A percentile compares a stretch with the other conserved stretches of the same genome.
These are phyloP conservation scores for Bacidia rubella DNA, from an alignment of 495 filamentous ascomycete species.

Conservation along the genomic window DNA sequence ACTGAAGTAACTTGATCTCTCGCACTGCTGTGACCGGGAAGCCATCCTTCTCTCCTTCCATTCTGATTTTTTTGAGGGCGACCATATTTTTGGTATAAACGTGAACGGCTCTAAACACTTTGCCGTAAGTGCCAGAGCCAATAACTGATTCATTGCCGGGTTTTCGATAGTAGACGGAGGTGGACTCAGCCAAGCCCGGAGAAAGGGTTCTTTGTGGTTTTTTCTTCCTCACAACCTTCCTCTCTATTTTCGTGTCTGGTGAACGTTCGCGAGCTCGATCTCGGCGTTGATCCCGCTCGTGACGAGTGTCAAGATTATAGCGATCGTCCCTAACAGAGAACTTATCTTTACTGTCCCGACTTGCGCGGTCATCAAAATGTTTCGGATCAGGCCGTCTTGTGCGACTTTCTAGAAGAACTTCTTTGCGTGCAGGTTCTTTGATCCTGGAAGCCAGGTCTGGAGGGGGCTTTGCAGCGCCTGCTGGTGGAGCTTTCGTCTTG, in stretches of 20 bases:
- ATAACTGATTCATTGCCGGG: slow-evolving; percentile 91
- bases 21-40: slow-evolving; percentile 95
- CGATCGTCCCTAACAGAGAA: slow-evolving; percentile 28
- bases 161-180: slow-evolving; percentile 82
- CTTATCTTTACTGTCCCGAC: slow-evolving; percentile 27
- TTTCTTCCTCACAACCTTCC: slow-evolving; percentile 51
- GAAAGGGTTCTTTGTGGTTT: slow-evolving; percentile 60
- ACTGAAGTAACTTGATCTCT: slow-evolving; percentile 92
- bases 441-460: slow-evolving; percentile 57
- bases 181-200: slow-evolving; percentile 57
- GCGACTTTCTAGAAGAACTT: slow-evolving; percentile 20
- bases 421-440: slow-evolving; percentile 34
- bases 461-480: slow-evolving; percentile 49
- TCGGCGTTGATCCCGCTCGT: slow-evolving; percentile 15
- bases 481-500: slow-evolving; percentile 53
- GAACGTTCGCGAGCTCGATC: slow-evolving; percentile 18
- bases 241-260: slow-evolving; percentile 43
- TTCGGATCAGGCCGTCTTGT: slow-evolving; percentile 25
- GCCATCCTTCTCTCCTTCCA: slow-evolving; percentile 95
- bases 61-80: slow-evolving; percentile 83
- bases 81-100: slow-evolving; percentile 74
- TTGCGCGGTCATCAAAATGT: slow-evolving; percentile 23
- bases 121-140: slow-evolving; percentile 87
- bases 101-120: slow-evolving; percentile 96
- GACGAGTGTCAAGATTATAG: slow-evolving; percentile 30